Percentiles rank a stretch among this genome's conserved stretches.
Evolutionary conservation across 2,329 filamentous ascomycete genomes (phyloP).

Genomic region (Penicillium olsonii): DNA sequence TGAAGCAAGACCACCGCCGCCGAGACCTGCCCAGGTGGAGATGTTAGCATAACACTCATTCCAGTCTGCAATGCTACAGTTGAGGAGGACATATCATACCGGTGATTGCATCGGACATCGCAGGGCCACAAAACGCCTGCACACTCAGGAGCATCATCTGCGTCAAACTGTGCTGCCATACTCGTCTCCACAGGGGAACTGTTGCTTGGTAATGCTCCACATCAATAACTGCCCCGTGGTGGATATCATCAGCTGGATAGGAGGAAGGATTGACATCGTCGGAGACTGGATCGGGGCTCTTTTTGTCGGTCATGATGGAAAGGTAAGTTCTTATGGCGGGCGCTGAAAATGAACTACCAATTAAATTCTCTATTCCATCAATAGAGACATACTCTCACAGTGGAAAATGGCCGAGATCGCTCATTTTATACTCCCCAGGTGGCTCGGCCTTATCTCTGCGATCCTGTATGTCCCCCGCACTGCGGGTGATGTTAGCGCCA

Average conservation of each 20-base stretch:
- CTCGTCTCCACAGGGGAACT: slow-evolving; percentile 47
- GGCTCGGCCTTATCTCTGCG: slow-evolving; percentile 9
- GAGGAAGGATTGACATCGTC: neutral
- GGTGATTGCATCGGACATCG: slow-evolving; percentile 44
- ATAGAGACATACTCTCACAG: too few species aligned
- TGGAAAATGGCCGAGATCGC: neutral
- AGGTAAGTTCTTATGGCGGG: neutral
- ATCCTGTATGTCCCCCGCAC: neutral
- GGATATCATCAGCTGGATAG: slow-evolving; percentile 17
- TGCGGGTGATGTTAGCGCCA: neutral
- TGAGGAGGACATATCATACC: slow-evolving; percentile 21
- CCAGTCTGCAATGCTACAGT: neutral
- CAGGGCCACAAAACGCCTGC: slow-evolving; percentile 48
- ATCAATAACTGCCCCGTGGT: slow-evolving; percentile 33
- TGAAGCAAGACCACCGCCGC: slow-evolving; percentile 49
- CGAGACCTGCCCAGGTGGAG: slow-evolving; percentile 40
- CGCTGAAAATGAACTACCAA: neutral
- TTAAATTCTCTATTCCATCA: neutral
- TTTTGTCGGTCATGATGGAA: slow-evolving; percentile 6
- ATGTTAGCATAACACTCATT: neutral
- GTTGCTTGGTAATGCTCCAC: slow-evolving; percentile 20
- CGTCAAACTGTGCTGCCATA: slow-evolving; percentile 51
- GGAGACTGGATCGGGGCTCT: neutral
- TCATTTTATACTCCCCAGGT: neutral
- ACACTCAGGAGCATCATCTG: slow-evolving; percentile 53